Conservation (phyloP, 2,329 filamentous ascomycete species). For the Penicillium fuscoglaucum region DNA sequence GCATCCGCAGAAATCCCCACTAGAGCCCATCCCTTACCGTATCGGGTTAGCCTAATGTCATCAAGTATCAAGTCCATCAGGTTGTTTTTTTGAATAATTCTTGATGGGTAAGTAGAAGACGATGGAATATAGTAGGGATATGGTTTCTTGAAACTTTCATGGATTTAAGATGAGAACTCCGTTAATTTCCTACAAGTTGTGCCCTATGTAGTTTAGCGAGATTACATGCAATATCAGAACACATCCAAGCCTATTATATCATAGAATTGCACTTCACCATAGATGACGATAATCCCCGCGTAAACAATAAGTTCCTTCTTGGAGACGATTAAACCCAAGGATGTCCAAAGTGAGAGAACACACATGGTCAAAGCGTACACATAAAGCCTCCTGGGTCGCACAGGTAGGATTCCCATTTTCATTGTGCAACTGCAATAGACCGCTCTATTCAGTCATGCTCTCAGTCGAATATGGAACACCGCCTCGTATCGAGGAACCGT, state of each 20-base stretch:
- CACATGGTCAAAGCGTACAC: neutral
- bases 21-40: neutral
- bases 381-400: neutral
- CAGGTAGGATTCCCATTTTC: neutral
- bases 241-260: too few species aligned
- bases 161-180: neutral
- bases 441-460: too few species aligned
- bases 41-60: slow-evolving; percentile 15
- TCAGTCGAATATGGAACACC: neutral
- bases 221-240: neutral
- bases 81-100: neutral
- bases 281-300: fast-evolving
- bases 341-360: neutral
- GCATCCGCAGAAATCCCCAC: neutral
- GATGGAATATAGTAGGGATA: neutral
- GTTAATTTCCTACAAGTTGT: neutral
- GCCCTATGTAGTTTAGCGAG: too few species aligned
- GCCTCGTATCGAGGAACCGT: neutral
- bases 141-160: fast-evolving
- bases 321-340: fast-evolving
- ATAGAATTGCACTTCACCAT: fast-evolving
- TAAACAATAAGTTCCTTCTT: too few species aligned
- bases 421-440: neutral
- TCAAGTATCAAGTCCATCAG: neutral
- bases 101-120: neutral